Conservation (phyloP, 139 green algal genomes). For the Nannochloris sp. region DNA sequence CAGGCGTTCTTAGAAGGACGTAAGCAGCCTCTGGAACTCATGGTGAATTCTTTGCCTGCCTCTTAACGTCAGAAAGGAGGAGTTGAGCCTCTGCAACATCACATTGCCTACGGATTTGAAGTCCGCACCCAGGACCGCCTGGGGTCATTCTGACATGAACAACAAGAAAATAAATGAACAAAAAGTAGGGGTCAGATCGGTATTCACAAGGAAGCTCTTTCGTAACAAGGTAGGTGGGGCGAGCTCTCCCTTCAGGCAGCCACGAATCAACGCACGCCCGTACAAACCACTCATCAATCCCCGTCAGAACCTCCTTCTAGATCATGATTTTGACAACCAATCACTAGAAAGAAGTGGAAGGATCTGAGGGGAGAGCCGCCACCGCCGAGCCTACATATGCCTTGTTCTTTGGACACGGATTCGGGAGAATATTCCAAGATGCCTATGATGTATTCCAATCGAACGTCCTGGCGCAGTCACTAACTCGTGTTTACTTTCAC, state of each 20-base stretch:
- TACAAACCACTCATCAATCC: conserved; percentile 23
- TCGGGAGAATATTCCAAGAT: too few species aligned
- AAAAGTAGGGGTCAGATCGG: conserved; percentile 21
- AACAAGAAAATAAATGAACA: neutral
- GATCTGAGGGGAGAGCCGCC: conserved; percentile 8
- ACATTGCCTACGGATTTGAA: conserved; percentile 74
- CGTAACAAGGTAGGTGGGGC: conserved; percentile 30
- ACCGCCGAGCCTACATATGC: neutral
- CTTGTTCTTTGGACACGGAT: too few species aligned
- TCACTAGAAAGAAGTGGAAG: conserved; percentile 16
- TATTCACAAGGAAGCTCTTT: conserved; percentile 16
- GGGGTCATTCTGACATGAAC: conserved; percentile 11
- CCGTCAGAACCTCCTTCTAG: conserved; percentile 12
- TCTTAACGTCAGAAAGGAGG: conserved; percentile 53
- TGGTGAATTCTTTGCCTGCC: conserved; percentile 6
- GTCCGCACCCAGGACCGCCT: conserved; percentile 57
- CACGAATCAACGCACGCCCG: conserved; percentile 14
- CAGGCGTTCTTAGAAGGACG: conserved; percentile 19
- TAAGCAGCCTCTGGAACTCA: conserved; percentile 4
- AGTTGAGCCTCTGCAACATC: conserved; percentile 72
- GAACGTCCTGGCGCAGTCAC: too few species aligned
- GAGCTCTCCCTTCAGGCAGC: neutral
- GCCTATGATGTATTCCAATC: too few species aligned
- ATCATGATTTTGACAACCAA: neutral
- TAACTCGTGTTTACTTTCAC: too few species aligned